A percentile compares a stretch with the other conserved stretches of the same genome.
These are phyloP conservation scores for Aspergillus sp. DNA, from an alignment of 2,329 filamentous ascomycete species.

Conservation along the genomic window DNA sequence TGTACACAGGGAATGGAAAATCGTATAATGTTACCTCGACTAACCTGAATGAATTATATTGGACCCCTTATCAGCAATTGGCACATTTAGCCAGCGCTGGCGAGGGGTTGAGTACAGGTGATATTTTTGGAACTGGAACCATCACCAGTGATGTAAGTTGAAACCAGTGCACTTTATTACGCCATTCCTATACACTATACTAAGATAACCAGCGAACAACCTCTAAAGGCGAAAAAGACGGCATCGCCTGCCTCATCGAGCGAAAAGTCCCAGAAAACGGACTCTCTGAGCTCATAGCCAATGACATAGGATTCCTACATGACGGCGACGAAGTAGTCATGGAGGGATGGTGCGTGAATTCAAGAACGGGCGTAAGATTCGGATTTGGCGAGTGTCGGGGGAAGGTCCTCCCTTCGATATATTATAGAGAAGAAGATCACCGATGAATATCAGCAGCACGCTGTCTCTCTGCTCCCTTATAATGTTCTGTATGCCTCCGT, in stretches of 20 bases:
- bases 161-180: not conserved
- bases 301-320: not conserved
- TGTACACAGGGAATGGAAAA: slow-evolving; percentile 17
- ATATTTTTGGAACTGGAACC: slow-evolving; percentile 22
- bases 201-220: slow-evolving; percentile 2
- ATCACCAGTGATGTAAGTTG: slow-evolving; percentile 12
- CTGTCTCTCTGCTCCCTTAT: slow-evolving; percentile 14
- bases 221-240: slow-evolving; percentile 6
- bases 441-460: slow-evolving; percentile 17
- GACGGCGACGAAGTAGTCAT: not conserved
- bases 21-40: slow-evolving; percentile 11
- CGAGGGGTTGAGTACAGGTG: slow-evolving; percentile 16
- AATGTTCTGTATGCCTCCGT: slow-evolving; percentile 14
- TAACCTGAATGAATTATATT: slow-evolving; percentile 20
- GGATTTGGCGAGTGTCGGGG: not conserved
- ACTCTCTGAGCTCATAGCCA: not conserved
- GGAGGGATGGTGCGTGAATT: not conserved
- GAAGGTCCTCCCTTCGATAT: not conserved
- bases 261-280: slow-evolving; percentile 1
- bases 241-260: slow-evolving; percentile 11
- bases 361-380: not conserved
- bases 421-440: slow-evolving; percentile 2
- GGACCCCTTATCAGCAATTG: slow-evolving; percentile 21
- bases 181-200: not conserved
- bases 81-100: slow-evolving; percentile 16